These are phyloP conservation scores for Verticillium nonalfalfae DNA, from an alignment of 2,329 filamentous ascomycete species.

Conservation along the genomic window DNA sequence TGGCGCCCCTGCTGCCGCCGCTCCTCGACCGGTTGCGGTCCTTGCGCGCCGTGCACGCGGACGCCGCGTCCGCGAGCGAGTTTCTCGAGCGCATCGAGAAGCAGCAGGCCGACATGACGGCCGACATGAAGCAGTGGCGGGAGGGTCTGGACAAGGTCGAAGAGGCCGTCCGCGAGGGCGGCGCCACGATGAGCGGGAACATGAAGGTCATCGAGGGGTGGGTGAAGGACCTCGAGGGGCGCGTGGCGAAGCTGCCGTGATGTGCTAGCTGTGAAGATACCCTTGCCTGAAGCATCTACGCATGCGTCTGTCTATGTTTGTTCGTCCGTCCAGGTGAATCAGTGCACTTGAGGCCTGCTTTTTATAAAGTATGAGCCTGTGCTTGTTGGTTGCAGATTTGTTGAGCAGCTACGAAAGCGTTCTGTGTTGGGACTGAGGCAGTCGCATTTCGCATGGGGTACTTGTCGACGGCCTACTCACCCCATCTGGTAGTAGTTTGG, in stretches of 20 bases:
- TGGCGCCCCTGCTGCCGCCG: constrained; percentile 78
- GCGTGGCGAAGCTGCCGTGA: constrained; percentile 55
- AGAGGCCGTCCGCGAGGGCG: constrained; percentile 62
- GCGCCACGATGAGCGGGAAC: constrained; percentile 68
- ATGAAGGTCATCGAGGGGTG: constrained; percentile 80
- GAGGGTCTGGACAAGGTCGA: constrained; percentile 77
- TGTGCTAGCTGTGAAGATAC: constrained; percentile 25
- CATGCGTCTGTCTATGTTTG: neutral
- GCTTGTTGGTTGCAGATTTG: too few species aligned
- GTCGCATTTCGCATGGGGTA: too few species aligned
- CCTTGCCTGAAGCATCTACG: constrained; percentile 4
- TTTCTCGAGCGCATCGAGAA: constrained; percentile 72
- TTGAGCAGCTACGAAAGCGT: too few species aligned
- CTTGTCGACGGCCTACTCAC: too few species aligned
- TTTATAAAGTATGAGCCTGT: too few species aligned
- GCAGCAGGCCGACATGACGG: constrained; percentile 73
- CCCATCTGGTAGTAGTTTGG: too few species aligned
- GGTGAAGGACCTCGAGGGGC: constrained; percentile 80
- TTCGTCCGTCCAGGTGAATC: too few species aligned
- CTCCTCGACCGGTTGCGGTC: constrained; percentile 81
- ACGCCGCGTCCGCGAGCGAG: constrained; percentile 75
- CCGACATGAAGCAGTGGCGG: constrained; percentile 81
- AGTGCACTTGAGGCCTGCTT: too few species aligned
- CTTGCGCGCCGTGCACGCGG: constrained; percentile 76
- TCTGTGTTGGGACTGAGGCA: too few species aligned